Evolutionary conservation across 345 rosid genomes (phyloP).

Genomic region (Euphorbia pulcherrima): DNA sequence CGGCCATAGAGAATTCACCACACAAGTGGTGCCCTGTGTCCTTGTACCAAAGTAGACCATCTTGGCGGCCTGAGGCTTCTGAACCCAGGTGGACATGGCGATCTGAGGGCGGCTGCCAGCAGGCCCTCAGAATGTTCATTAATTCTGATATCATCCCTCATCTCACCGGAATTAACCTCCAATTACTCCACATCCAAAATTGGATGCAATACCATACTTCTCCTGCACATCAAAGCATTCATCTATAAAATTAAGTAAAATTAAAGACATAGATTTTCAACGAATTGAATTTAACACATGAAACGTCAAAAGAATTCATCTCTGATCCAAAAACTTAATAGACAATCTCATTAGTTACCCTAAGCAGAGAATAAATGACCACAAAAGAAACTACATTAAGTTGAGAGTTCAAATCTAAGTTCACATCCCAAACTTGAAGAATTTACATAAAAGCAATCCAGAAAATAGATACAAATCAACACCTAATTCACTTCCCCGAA

Average conservation of each 20-base stretch:
- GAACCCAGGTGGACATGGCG: constrained; percentile 17
- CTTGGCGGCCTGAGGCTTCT: constrained; percentile 35
- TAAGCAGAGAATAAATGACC: not conserved
- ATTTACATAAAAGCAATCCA: too few relatives aligned
- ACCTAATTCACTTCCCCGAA: constrained; percentile 1
- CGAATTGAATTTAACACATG: constrained; percentile 7
- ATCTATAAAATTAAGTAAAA: not conserved
- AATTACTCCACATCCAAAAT: constrained; percentile 45
- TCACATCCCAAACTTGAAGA: constrained; percentile 17
- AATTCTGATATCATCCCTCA: constrained; percentile 40
- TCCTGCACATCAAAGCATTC: constrained; percentile 18
- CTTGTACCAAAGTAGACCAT: constrained; percentile 37
- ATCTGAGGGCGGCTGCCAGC: constrained; percentile 32
- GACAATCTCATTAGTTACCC: constrained; percentile 5
- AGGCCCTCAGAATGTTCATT: constrained; percentile 36
- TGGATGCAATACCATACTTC: constrained; percentile 34
- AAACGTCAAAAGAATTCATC: not conserved
- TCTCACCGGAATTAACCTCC: constrained; percentile 40
- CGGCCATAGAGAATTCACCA: constrained; percentile 37
- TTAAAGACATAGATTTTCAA: not conserved
- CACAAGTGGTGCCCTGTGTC: constrained; percentile 29
- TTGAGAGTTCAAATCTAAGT: constrained; percentile 25
- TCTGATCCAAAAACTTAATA: not conserved
- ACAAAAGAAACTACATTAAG: constrained; percentile 6
- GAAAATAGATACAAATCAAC: not conserved